These are phyloP conservation scores for Yamadazyma endophytica DNA, from an alignment of 805 yeast genomes.

Conservation along the genomic window DNA sequence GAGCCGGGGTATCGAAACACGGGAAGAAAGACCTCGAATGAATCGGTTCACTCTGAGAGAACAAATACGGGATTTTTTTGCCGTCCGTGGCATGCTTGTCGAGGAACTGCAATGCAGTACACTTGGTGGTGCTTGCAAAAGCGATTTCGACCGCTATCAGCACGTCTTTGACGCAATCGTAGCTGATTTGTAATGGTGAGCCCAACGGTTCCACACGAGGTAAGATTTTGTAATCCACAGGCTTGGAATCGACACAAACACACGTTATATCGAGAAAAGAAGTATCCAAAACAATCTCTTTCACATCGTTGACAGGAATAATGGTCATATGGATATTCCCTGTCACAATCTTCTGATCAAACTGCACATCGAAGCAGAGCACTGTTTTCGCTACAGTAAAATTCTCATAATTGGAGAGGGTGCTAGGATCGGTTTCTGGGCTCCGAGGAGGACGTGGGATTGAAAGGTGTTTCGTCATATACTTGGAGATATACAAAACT, in stretches of 20 bases:
- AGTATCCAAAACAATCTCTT: conserved; percentile 57
- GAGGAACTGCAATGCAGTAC: conserved; percentile 87
- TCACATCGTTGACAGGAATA: conserved; percentile 19
- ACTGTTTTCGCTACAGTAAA: conserved; percentile 48
- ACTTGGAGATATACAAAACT: too few species aligned
- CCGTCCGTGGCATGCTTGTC: conserved; percentile 73
- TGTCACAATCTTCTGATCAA: conserved; percentile 44
- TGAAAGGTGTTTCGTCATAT: too few species aligned
- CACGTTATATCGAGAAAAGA: conserved; percentile 50
- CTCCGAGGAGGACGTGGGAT: too few species aligned
- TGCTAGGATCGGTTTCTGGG: conserved; percentile 70
- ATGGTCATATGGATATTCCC: conserved; percentile 57
- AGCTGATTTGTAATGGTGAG: conserved; percentile 42
- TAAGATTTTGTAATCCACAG: conserved; percentile 25
- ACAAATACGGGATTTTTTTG: conserved; percentile 62
- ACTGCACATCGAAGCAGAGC: conserved; percentile 51
- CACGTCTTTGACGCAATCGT: too few species aligned
- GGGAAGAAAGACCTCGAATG: conserved; percentile 88
- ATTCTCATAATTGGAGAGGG: conserved; percentile 64
- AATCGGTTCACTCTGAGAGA: conserved; percentile 89
- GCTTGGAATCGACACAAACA: conserved; percentile 39
- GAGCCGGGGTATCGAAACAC: conserved; percentile 85
- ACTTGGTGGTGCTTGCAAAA: conserved; percentile 67
- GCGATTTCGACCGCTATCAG: conserved; percentile 26
- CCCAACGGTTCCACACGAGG: conserved; percentile 56